These are phyloP conservation scores for Codiaeum variegatum DNA, from an alignment of 441 rosid genomes.

Conservation along the genomic window DNA sequence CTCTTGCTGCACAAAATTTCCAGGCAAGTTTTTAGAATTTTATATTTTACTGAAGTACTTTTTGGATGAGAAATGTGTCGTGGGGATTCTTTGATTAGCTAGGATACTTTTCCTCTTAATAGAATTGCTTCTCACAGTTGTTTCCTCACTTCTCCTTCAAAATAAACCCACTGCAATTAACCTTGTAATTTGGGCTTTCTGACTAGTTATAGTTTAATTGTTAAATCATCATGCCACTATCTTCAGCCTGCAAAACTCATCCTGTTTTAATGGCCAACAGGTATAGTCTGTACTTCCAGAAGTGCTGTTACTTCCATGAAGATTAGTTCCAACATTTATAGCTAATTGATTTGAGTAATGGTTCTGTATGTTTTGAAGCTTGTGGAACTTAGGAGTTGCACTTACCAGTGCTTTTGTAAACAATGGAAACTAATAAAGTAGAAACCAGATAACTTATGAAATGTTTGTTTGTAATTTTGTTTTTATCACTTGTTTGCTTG, in stretches of 20 bases:
- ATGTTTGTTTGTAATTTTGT: not conserved
- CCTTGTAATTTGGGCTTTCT: not conserved
- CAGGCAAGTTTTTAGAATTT: constrained; percentile 47
- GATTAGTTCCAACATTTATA: not conserved
- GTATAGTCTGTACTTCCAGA: not conserved
- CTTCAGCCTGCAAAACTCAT: not conserved
- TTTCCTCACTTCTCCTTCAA: not conserved
- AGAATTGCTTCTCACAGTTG: not conserved
- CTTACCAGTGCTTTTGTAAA: not conserved
- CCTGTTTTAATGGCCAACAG: not conserved
- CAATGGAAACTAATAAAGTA: not conserved
- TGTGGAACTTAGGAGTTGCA: not conserved
- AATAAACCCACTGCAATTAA: not conserved
- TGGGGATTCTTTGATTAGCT: not conserved
- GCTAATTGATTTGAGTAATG: not conserved
- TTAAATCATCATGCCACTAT: not conserved
- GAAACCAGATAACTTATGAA: not conserved
- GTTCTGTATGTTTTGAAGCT: not conserved
- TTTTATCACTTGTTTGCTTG: not conserved
- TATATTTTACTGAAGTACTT: too few species aligned
- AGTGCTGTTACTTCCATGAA: not conserved
- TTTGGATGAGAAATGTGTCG: not conserved
- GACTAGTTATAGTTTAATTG: not conserved
- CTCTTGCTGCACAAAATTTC: constrained; percentile 90
- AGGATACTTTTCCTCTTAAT: not conserved